A percentile compares a stretch with the other conserved stretches of the same genome.
Conservation (phyloP, 2,329 filamentous ascomycete genomes). For the Cercospora citrullina region DNA sequence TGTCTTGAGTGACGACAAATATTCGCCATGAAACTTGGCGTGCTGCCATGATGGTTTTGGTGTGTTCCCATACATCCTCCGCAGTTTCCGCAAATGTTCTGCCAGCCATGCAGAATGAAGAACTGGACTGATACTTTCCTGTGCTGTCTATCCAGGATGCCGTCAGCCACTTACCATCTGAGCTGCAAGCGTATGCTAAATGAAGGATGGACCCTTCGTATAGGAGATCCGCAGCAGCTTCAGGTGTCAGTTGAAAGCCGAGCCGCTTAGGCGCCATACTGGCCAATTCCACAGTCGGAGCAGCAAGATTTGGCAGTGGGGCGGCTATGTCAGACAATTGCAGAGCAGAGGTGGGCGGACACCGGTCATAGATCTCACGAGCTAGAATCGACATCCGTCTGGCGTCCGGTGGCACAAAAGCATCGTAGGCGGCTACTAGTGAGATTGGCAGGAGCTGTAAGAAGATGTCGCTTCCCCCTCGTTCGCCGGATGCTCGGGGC, state of each 20-base stretch:
- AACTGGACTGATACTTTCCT: conserved; percentile 70
- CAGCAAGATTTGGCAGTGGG: conserved; percentile 54
- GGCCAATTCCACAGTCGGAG: conserved; percentile 72
- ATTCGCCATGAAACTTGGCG: conserved; percentile 76
- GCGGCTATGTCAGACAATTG: conserved; percentile 32
- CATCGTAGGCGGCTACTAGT: conserved; percentile 63
- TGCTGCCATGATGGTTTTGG: conserved; percentile 65
- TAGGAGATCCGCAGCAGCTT: conserved; percentile 70
- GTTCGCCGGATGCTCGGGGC: conserved; percentile 61
- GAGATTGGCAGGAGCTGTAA: conserved; percentile 72
- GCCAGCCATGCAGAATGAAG: conserved; percentile 68
- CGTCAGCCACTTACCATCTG: conserved; percentile 75
- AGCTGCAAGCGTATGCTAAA: conserved; percentile 73
- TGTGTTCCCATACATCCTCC: conserved; percentile 75
- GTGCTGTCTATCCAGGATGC: conserved; percentile 79
- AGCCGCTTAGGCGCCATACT: conserved; percentile 68
- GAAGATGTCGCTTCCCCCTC: conserved; percentile 59
- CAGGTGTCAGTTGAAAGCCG: conserved; percentile 69
- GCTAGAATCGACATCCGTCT: conserved; percentile 57
- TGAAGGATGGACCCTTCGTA: conserved; percentile 80
- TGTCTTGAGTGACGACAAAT: conserved; percentile 57
- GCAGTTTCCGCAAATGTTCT: conserved; percentile 66
- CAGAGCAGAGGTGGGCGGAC: conserved; percentile 47
- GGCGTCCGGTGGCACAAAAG: conserved; percentile 63
- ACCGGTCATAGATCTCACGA: conserved; percentile 77